Evolutionary conservation across 2,329 filamentous ascomycete genomes (phyloP).

Genomic region (Diaporthe ampelina): DNA sequence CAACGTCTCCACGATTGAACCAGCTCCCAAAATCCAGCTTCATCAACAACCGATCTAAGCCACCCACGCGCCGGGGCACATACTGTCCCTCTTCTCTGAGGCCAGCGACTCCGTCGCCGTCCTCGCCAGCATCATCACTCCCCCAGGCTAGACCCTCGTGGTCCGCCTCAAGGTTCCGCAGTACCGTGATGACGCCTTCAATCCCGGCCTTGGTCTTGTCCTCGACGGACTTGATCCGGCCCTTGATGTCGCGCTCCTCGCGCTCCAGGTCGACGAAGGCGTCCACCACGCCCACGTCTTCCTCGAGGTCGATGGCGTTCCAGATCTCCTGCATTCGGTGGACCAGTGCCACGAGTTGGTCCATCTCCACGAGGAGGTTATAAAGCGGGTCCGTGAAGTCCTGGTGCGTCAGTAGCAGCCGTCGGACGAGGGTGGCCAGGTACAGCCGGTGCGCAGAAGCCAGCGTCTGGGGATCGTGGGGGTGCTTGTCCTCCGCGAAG

Average conservation of each 20-base stretch:
- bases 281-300: constrained; percentile 85
- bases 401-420: constrained; percentile 75
- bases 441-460: constrained; percentile 85
- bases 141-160: constrained; percentile 54
- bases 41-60: constrained; percentile 89
- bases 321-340: constrained; percentile 83
- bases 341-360: constrained; percentile 84
- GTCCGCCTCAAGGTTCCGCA: constrained; percentile 62
- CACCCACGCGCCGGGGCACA: constrained; percentile 79
- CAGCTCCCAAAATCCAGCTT: constrained; percentile 83
- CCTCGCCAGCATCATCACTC: constrained; percentile 44
- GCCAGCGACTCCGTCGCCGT: constrained; percentile 49
- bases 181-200: constrained; percentile 72
- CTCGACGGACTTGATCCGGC: constrained; percentile 75
- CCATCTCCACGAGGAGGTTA: constrained; percentile 78
- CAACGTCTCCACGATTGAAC: constrained; percentile 57
- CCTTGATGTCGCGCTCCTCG: constrained; percentile 78
- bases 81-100: constrained; percentile 67
- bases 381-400: constrained; percentile 76
- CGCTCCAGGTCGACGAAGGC: constrained; percentile 77
- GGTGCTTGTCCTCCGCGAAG: constrained; percentile 46
- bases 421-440: constrained; percentile 75
- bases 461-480: constrained; percentile 87
- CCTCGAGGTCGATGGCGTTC: constrained; percentile 83
- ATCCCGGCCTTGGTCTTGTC: constrained; percentile 76